Base-by-base conservation (phyloP, 2,329 filamentous ascomycete species). In the Trichoderma oligosporum region DNA sequence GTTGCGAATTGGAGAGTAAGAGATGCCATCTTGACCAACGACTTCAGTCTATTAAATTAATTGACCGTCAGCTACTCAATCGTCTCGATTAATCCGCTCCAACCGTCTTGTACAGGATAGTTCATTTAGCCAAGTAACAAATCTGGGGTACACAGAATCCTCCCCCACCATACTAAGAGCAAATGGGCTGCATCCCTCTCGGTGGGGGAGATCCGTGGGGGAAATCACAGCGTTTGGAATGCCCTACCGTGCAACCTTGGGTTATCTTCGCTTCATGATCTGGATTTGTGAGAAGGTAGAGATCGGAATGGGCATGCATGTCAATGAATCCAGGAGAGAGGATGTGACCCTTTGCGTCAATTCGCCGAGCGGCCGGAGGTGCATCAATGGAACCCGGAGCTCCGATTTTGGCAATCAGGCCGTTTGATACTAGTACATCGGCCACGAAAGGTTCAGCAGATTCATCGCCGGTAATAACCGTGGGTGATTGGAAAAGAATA, bases 291-390 rank as follows among this genome's bases (percentile, higher is more conserved):
- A 65, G 61, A 8, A 65, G 63, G 20, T 65, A 65, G 18, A 65
- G 56, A 20, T 65, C 64, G 9, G 64, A 65, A 44, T 65, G 64
- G 2, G 64, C 64, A 48, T 65, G 64, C 64, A 65, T 65, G 25
- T 65, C 64, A 33, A 65, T 65, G n/a, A 65, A 65, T 2, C 64
- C 64, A 7, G 64, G 64, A 18, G 64, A 65, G 6, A 65, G 56
- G 9, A 56, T 51, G 8, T 51, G 51, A 4, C 64, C 64, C 33
- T 57, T 61, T 38, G 59, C 62, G 6, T 64, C 60, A 33, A 65
- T 60, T 5, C 36, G 46, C 18, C 63, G 58, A 14, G 61, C 52
- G 7, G 58, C 53, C 7, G 52, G 51, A 11, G 52, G 20, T 16
- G 25, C 35, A 6, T 62, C 29, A 25, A 64, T 45, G 18, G 58